These are phyloP conservation scores for Trypanosoma mega DNA, from an alignment of 208 protist species.

Conservation along the genomic window DNA sequence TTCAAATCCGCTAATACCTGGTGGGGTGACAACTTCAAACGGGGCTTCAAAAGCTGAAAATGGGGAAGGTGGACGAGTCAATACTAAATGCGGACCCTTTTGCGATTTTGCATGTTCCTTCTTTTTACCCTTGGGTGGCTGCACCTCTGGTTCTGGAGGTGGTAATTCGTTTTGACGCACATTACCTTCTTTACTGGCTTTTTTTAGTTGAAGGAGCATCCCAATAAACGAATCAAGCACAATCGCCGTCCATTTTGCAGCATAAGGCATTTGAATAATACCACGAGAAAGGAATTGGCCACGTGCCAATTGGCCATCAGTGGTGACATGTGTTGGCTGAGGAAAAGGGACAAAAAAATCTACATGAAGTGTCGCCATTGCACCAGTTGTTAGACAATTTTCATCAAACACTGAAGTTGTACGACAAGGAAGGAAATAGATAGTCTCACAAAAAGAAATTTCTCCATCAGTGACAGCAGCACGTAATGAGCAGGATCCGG, in stretches of 20 bases:
- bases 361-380: conserved; percentile 45
- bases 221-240: conserved; percentile 49
- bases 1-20: conserved; percentile 85
- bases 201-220: conserved; percentile 24
- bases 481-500: conserved; percentile 48
- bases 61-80: conserved; percentile 28
- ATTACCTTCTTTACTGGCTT: conserved; percentile 13
- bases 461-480: conserved; percentile 47
- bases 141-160: conserved; percentile 19
- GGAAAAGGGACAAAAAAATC: conserved; percentile 69
- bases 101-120: conserved; percentile 10
- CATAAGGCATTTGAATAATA: conserved; percentile 71
- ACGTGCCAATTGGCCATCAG: conserved; percentile 27
- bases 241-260: conserved; percentile 38
- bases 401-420: conserved; percentile 18
- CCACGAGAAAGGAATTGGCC: conserved; percentile 60
- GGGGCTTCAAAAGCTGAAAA: conserved; percentile 30
- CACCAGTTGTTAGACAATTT: conserved; percentile 50
- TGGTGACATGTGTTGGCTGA: conserved; percentile 51
- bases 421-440: conserved; percentile 37
- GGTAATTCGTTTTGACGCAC: conserved; percentile 20
- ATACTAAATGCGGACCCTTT: conserved; percentile 15
- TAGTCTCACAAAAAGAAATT: conserved; percentile 37
- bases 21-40: conserved; percentile 67
- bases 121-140: conserved; percentile 30